Base-by-base conservation (phyloP, 2,329 filamentous ascomycete species). In the Ceratocystis alfenasii region DNA sequence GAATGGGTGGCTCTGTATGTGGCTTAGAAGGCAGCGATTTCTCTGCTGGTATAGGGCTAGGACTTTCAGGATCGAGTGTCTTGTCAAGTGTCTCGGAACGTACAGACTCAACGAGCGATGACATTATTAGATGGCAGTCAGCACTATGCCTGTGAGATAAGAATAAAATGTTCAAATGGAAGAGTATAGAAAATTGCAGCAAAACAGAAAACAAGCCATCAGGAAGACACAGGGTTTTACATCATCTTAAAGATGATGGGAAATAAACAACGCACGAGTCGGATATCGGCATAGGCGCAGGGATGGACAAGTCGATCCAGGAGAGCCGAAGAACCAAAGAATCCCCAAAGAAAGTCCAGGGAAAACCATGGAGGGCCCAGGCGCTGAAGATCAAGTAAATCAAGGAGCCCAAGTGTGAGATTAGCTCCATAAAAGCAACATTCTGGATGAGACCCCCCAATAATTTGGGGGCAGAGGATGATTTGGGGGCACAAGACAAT, bases 1-100 rank as follows among this genome's bases (percentile, higher is more conserved):
- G 74, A 0, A 73, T 36, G 45, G 30, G 46, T 20, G 59, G 17
- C 4, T 17, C 30, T 44, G 33, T 61, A 48, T 53, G 22, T 53
- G 48, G 22, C 22, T 53, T 4, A 28, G 48, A 28, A 10, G 22
- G 5, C 15, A n/a, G 12, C n/a, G 28, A 10, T 3, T 15, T n/a
- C 2, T 59, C 55, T 22, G 55, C 2, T n/a, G 55, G 33, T 33
- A 30, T n/a, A 4, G n/a, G 25, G 4, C 28, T 30, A 3, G 28
- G 28, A 15, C 25, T 25, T 53, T 53, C 22, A 12, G 22, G 4
- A 15, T 5, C 8, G 48, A 17, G 36, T 41, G 36, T 15, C 12
- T 41, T 53, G 22, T 53, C 48, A 15, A 20, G 25, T 28, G 48
- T 53, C 48, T 53, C 25, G 1, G 48, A 53, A 15, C 6, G 20